Evolutionary conservation across 2,329 filamentous ascomycete species (phyloP), one percentile per base, ranked within the genome.

Genomic region (Xylariaceae sp.): DNA sequence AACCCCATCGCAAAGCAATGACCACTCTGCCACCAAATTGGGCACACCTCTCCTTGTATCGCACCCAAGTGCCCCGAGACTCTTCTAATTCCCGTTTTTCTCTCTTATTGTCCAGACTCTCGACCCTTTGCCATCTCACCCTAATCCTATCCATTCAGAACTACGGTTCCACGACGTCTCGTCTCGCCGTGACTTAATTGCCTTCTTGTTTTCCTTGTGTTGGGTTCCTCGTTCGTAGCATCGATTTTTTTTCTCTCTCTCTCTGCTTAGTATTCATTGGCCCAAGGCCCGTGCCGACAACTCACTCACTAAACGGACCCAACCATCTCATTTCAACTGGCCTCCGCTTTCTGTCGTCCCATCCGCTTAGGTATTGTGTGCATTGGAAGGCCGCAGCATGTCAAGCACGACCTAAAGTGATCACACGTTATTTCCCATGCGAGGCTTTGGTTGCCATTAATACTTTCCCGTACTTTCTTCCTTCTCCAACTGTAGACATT

Each of bases 401-500:
- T 61, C 56, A 63, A 65, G 55, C 59, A 43, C 60, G 57, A 63
- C 52, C 54, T 54, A 40, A 59, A 44, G 54, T 46, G 43, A 50
- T 42, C 54, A 41, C 52, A 29, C 18, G 44, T 45, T 50, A 55
- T 51, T 56, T 54, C 55, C 57, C 52, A 63, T 43, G 54, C 47
- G 51, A 63, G 37, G 44, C 32, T 55, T 47, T 51, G 19, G 26
- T 53, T 59, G 50, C 49, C 29, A 20, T 56, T 50, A 42, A 52
- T 51, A 50, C 55, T 59, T 14, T 14, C 32, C 14, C 62, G 59
- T 61, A 53, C 66, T 26, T 26, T 26, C 23, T 26, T 9, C 9
- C 60, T 67, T 64, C 66, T 67, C 68, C 66, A 69, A 68, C 67
- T 68, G 29, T 55, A 66, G 60, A 68, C 69, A 65, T 61, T 71